These are phyloP conservation scores for Diospyros lotus DNA, from an alignment of 148 eudicot species.

Conservation along the genomic window DNA sequence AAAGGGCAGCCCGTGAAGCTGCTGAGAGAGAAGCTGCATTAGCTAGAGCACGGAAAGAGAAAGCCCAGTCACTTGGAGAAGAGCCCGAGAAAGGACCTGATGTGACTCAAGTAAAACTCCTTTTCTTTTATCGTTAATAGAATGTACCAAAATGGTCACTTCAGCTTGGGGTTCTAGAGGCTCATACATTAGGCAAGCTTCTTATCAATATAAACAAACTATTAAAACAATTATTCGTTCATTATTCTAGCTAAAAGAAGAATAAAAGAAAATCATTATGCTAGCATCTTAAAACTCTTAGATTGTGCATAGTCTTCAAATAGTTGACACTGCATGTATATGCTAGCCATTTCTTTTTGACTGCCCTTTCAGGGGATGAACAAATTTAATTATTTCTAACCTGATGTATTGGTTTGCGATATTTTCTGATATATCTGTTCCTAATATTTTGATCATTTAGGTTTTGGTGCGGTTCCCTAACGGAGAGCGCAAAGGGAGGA, in stretches of 20 bases:
- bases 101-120: conserved; percentile 72
- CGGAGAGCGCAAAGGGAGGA: conserved; percentile 86
- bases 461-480: conserved; percentile 88
- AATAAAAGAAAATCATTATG: neutral
- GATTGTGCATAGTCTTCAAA: neutral
- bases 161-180: neutral
- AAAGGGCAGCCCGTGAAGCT: conserved; percentile 85
- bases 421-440: neutral
- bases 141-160: neutral
- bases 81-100: conserved; percentile 97
- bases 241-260: too few relatives aligned
- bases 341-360: conserved; percentile 5
- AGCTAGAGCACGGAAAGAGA: conserved; percentile 70
- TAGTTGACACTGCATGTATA: neutral
- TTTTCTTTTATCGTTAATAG: neutral
- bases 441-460: conserved; percentile 28
- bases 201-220: too few relatives aligned
- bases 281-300: neutral
- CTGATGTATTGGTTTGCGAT: neutral
- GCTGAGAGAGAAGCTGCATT: conserved; percentile 90
- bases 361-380: neutral
- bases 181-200: neutral
- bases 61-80: conserved; percentile 69
- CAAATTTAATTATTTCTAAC: neutral
- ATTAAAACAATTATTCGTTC: too few relatives aligned